These are phyloP conservation scores for Ogataea corticis DNA, from an alignment of 805 yeast genomes.

Conservation along the genomic window DNA sequence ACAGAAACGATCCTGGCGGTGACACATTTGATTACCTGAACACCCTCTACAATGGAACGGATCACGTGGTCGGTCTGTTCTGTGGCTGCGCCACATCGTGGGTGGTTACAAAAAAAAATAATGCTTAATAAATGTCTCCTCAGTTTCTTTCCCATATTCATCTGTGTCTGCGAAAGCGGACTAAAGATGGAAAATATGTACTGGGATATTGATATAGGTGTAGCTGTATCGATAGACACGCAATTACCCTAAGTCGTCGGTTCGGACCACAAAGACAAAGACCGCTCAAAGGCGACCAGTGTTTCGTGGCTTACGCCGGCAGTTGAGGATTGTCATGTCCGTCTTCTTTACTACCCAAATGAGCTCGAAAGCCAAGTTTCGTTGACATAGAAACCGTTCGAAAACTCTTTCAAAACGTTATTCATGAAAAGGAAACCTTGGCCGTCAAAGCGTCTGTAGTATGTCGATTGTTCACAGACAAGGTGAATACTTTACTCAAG, in stretches of 20 bases:
- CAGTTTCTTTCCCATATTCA: conserved; percentile 80
- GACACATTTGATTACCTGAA: conserved; percentile 43
- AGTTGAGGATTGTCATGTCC: conserved; percentile 8
- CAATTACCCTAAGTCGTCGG: conserved; percentile 8
- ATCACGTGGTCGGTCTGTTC: conserved; percentile 36
- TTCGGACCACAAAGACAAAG: background rate
- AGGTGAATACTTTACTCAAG: too few relatives aligned
- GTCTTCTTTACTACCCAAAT: conserved; percentile 25
- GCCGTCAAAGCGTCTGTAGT: too few relatives aligned
- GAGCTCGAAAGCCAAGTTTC: background rate
- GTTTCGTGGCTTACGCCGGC: background rate
- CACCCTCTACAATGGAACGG: conserved; percentile 27
- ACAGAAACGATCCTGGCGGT: conserved; percentile 21
- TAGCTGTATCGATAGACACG: conserved; percentile 48
- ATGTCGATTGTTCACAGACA: too few relatives aligned
- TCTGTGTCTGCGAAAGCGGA: conserved; percentile 40
- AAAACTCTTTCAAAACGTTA: background rate
- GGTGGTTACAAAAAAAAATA: conserved; percentile 34
- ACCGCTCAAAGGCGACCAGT: background rate
- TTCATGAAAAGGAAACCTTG: too few relatives aligned
- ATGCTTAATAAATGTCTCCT: conserved; percentile 53
- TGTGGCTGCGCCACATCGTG: conserved; percentile 75
- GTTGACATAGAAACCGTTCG: background rate
- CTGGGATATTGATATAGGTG: conserved; percentile 65
- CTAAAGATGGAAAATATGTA: conserved; percentile 84